Evolutionary conservation across 768 basidiomycete genomes (phyloP).

Genomic region (Mycena galopus): DNA sequence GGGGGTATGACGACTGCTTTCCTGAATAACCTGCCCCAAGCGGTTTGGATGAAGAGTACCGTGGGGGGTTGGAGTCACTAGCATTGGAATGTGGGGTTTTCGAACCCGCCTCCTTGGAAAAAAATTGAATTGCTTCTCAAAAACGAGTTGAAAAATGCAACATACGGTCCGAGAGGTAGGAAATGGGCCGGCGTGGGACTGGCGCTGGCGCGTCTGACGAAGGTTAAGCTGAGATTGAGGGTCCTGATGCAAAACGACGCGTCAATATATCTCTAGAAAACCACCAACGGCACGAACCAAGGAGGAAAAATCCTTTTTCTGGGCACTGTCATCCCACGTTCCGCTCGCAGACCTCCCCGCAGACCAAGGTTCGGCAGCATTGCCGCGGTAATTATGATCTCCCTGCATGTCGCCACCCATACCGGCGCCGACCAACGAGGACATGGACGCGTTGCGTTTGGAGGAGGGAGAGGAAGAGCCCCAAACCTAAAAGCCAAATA

Average conservation of each 20-base stretch:
- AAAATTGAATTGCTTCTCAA: constrained; percentile 35
- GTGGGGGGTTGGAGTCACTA: constrained; percentile 55
- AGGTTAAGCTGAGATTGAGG: constrained; percentile 57
- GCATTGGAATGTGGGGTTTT: constrained; percentile 64
- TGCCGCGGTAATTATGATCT: constrained; percentile 62
- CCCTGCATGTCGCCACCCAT: constrained; percentile 56
- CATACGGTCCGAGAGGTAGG: constrained; percentile 58
- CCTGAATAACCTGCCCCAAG: constrained; percentile 46
- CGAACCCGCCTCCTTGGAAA: constrained; percentile 56
- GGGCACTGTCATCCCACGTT: constrained; percentile 70
- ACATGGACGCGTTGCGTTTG: constrained; percentile 72
- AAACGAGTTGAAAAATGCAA: constrained; percentile 22
- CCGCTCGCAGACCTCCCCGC: constrained; percentile 65
- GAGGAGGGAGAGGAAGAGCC: constrained; percentile 61
- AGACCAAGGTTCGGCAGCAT: constrained; percentile 64
- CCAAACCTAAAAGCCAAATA: constrained; percentile 66
- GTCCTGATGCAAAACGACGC: constrained; percentile 51
- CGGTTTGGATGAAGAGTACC: constrained; percentile 59
- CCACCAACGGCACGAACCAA: constrained; percentile 52
- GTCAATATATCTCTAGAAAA: constrained; percentile 20
- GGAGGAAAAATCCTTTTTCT: constrained; percentile 64
- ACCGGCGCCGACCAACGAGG: constrained; percentile 66
- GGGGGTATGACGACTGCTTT: constrained; percentile 34
- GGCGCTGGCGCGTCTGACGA: constrained; percentile 63
- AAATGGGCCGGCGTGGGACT: constrained; percentile 55